phyloP scores from a whole-genome alignment of 116 monocot genomes.

The Thalassia testudinum region DNA sequence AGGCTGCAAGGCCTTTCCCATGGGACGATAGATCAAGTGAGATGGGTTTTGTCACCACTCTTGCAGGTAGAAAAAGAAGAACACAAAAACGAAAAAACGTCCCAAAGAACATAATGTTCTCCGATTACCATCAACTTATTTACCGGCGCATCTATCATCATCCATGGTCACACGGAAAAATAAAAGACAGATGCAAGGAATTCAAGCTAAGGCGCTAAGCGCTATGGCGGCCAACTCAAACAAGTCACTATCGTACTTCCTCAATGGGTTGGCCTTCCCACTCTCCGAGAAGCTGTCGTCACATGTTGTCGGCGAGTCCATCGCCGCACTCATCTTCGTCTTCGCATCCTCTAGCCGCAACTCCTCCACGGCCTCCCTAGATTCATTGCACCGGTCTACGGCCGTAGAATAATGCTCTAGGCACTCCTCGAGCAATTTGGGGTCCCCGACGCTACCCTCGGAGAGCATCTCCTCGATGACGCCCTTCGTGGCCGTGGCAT shows the following conservation, averaged over 20 bases:
- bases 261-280: neutral
- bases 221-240: slow-evolving; percentile 3
- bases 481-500: neutral
- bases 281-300: slow-evolving; percentile 1
- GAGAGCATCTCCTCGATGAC: neutral
- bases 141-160: too few relatives aligned
- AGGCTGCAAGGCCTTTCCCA: too few relatives aligned
- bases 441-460: too few relatives aligned
- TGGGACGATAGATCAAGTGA: too few relatives aligned
- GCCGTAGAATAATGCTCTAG: neutral
- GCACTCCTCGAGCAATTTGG: neutral
- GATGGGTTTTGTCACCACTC: too few relatives aligned
- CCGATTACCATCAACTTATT: too few relatives aligned
- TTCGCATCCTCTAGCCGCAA: neutral
- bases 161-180: too few relatives aligned
- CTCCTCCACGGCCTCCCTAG: slow-evolving; percentile 1
- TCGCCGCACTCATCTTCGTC: neutral
- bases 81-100: too few relatives aligned
- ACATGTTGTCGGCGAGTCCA: neutral
- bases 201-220: too few relatives aligned
- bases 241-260: neutral
- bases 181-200: too few relatives aligned
- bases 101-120: too few relatives aligned
- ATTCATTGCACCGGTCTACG: neutral
- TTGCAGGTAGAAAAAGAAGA: too few relatives aligned